phyloP scores from a whole-genome alignment of 1,284 basidiomycete genomes.

The Inonotus hispidus region DNA sequence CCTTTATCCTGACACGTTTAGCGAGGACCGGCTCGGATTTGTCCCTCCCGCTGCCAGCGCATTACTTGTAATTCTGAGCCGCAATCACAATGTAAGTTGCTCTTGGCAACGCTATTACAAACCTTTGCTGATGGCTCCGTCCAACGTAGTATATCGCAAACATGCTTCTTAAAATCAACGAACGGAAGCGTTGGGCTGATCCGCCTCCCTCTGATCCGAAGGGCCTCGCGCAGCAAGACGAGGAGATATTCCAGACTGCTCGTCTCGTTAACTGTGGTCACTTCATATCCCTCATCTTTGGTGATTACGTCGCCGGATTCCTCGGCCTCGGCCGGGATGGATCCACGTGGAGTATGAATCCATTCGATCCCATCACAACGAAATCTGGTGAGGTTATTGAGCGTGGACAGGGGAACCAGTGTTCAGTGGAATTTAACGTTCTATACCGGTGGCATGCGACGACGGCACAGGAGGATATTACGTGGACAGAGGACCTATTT shows the following conservation, averaged over 20 bases:
- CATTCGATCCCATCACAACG: conserved; percentile 29
- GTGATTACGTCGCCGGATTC: conserved; percentile 45
- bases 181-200: conserved; percentile 35
- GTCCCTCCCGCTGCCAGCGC: conserved; percentile 34
- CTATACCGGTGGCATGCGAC: conserved; percentile 39
- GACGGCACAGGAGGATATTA: conserved; percentile 39
- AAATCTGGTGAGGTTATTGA: conserved; percentile 17
- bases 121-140: conserved; percentile 24
- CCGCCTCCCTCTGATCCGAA: conserved; percentile 30
- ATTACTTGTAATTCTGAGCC: conserved; percentile 31
- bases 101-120: not conserved
- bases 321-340: conserved; percentile 39
- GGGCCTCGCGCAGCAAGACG: conserved; percentile 35
- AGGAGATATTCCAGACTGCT: conserved; percentile 52
- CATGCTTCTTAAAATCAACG: conserved; percentile 48
- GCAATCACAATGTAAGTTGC: conserved; percentile 24
- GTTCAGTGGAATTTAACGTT: conserved; percentile 49
- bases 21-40: conserved; percentile 43
- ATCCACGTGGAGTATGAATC: conserved; percentile 38
- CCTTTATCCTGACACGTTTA: conserved; percentile 39
- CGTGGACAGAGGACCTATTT: conserved; percentile 39
- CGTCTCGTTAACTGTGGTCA: conserved; percentile 45
- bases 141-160: conserved; percentile 42
- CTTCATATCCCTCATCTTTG: conserved; percentile 40
- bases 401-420: conserved; percentile 43